Conservation (phyloP, 768 basidiomycete species). For the Gymnopilus dilepis region DNA sequence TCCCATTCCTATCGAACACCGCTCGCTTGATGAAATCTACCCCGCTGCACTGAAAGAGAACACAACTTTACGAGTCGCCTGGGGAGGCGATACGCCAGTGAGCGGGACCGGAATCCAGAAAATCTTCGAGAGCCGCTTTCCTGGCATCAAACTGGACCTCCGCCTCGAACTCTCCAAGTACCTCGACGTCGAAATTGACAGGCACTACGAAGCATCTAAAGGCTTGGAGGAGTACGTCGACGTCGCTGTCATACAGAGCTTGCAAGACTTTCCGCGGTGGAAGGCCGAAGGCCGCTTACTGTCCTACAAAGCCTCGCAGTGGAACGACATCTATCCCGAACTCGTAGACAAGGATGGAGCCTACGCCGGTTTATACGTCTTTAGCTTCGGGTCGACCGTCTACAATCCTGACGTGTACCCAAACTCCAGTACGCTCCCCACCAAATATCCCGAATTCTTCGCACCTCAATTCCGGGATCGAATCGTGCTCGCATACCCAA, state of each 20-base stretch:
- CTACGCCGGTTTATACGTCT: constrained; percentile 28
- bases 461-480: constrained; percentile 16
- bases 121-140: constrained; percentile 25
- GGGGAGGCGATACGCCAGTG: constrained; percentile 30
- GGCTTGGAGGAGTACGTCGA: constrained; percentile 21
- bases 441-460: constrained; percentile 22
- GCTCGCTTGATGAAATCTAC: constrained; percentile 27
- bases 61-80: constrained; percentile 24
- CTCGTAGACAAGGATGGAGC: constrained; percentile 30
- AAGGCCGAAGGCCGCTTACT: constrained; percentile 25
- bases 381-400: constrained; percentile 25
- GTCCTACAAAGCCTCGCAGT: constrained; percentile 28
- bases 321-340: constrained; percentile 30
- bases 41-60: constrained; percentile 26
- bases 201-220: constrained; percentile 16
- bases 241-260: constrained; percentile 28
- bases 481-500: constrained; percentile 31
- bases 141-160: constrained; percentile 24
- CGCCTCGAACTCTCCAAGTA: constrained; percentile 29
- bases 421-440: constrained; percentile 13
- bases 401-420: constrained; percentile 20
- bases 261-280: constrained; percentile 30
- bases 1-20: constrained; percentile 17
- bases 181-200: constrained; percentile 23
- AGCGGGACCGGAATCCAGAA: constrained; percentile 18